A percentile compares a stretch with the other conserved stretches of the same genome.
Evolutionary conservation across 805 yeast genomes (phyloP).

Genomic region (Ogataea ramenticola): DNA sequence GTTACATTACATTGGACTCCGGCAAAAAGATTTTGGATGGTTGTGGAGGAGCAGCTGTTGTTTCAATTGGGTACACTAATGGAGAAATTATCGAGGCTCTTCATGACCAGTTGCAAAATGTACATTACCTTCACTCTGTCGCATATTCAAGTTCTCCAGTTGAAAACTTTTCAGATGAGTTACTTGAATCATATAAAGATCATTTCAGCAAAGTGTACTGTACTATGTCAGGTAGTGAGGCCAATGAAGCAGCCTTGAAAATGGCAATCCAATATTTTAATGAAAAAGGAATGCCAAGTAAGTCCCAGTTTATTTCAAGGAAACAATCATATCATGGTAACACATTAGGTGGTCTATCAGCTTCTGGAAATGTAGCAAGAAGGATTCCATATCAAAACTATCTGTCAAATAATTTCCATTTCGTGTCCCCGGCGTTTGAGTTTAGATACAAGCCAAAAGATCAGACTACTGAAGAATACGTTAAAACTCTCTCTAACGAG

Average conservation of each 20-base stretch:
- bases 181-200: slow-evolving; percentile 4
- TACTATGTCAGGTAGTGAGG: slow-evolving; percentile 22
- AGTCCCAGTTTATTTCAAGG: slow-evolving; percentile 15
- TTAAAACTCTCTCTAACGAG: slow-evolving; percentile 12
- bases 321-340: slow-evolving; percentile 19
- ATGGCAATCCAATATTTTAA: slow-evolving; percentile 21
- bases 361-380: slow-evolving; percentile 11
- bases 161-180: slow-evolving; percentile 8
- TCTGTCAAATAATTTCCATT: slow-evolving; percentile 8
- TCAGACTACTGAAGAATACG: slow-evolving; percentile 11
- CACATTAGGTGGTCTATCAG: slow-evolving; percentile 12
- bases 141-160: slow-evolving; percentile 7
- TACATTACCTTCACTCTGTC: slow-evolving; percentile 6
- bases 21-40: slow-evolving; percentile 11
- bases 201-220: slow-evolving; percentile 10
- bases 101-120: slow-evolving; percentile 4
- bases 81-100: slow-evolving; percentile 7
- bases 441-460: slow-evolving; percentile 7
- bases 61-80: slow-evolving; percentile 11
- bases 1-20: slow-evolving; percentile 6
- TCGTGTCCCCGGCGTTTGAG: slow-evolving; percentile 14
- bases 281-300: slow-evolving; percentile 11
- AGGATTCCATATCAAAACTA: slow-evolving; percentile 7
- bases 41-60: slow-evolving; percentile 19
- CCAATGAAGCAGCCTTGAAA: slow-evolving; percentile 31